phyloP scores from a whole-genome alignment of 768 basidiomycete species.

The Pleurotus ostreatus region DNA sequence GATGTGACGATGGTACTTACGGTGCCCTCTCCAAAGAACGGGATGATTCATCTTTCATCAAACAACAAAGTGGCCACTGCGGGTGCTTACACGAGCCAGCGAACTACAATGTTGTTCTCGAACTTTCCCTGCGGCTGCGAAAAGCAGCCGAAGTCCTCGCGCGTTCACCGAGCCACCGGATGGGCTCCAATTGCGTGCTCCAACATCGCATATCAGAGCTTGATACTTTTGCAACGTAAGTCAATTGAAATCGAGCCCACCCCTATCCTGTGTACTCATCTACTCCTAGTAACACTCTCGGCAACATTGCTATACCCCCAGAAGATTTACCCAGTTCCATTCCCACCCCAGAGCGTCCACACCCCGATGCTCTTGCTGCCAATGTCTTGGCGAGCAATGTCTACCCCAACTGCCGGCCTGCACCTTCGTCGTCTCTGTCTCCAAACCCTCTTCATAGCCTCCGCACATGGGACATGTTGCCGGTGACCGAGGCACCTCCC shows the following conservation, averaged over 20 bases:
- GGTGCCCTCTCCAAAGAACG: slow-evolving; percentile 14
- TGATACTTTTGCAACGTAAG: slow-evolving; percentile 53
- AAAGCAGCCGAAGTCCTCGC: slow-evolving; percentile 53
- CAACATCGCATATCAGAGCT: slow-evolving; percentile 40
- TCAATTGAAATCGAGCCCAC: slow-evolving; percentile 8
- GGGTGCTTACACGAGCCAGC: slow-evolving; percentile 53
- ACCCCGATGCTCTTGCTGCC: slow-evolving; percentile 9
- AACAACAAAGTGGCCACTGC: slow-evolving; percentile 38
- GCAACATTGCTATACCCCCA: slow-evolving; percentile 28
- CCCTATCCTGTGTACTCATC: slow-evolving; percentile 8
- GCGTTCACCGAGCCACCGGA: slow-evolving; percentile 37
- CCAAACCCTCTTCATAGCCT: slow-evolving; percentile 16
- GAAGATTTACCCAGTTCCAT: slow-evolving; percentile 17
- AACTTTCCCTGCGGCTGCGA: slow-evolving; percentile 61
- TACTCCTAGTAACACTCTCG: slow-evolving; percentile 34
- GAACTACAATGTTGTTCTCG: slow-evolving; percentile 56
- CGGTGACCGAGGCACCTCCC: slow-evolving; percentile 26
- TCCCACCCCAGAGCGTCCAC: slow-evolving; percentile 13
- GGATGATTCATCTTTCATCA: slow-evolving; percentile 24
- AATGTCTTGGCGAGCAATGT: slow-evolving; percentile 10
- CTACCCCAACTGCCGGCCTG: slow-evolving; percentile 13
- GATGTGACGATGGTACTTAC: slow-evolving; percentile 18
- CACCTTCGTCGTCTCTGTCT: slow-evolving; percentile 14
- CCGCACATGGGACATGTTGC: slow-evolving; percentile 28
- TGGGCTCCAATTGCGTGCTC: slow-evolving; percentile 31